Percentiles rank a stretch among this genome's conserved stretches.
Evolutionary conservation across 495 filamentous ascomycete genomes (phyloP).

Genomic region (Penicillium riverlandense): DNA sequence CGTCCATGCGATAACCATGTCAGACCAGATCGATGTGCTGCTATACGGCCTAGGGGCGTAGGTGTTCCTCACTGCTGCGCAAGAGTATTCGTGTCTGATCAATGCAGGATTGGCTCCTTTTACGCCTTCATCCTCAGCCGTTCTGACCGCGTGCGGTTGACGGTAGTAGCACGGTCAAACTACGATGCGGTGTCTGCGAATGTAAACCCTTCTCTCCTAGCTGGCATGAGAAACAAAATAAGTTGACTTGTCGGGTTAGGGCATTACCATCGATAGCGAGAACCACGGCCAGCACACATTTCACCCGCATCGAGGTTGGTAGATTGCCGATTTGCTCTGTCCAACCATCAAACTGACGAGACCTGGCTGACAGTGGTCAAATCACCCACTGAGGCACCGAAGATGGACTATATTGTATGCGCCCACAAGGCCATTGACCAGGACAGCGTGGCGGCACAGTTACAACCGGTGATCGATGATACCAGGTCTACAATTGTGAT

Average conservation of each 20-base stretch:
- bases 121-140: conserved; percentile 41
- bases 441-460: conserved; percentile 18
- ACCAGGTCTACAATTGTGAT: conserved; percentile 45
- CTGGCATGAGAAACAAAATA: no score
- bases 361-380: conserved; percentile 26
- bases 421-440: conserved; percentile 46
- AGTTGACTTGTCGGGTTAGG: conserved; percentile 12
- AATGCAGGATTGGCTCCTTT: conserved; percentile 31
- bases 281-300: conserved; percentile 41
- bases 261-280: conserved; percentile 36
- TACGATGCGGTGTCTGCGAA: conserved; percentile 38
- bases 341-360: background rate
- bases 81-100: conserved; percentile 5
- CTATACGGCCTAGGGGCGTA: conserved; percentile 33
- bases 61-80: conserved; percentile 4
- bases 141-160: conserved; percentile 33
- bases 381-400: conserved; percentile 28
- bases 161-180: conserved; percentile 46
- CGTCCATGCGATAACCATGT: conserved; percentile 9
- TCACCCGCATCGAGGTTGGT: conserved; percentile 28
- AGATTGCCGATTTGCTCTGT: background rate
- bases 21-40: conserved; percentile 26
- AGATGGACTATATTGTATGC: conserved; percentile 39
- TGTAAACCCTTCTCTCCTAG: conserved; percentile 9
- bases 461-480: conserved; percentile 32